Base-by-base conservation (phyloP, 73 alveolate genomes). In the Tetrahymena elliotti region DNA sequence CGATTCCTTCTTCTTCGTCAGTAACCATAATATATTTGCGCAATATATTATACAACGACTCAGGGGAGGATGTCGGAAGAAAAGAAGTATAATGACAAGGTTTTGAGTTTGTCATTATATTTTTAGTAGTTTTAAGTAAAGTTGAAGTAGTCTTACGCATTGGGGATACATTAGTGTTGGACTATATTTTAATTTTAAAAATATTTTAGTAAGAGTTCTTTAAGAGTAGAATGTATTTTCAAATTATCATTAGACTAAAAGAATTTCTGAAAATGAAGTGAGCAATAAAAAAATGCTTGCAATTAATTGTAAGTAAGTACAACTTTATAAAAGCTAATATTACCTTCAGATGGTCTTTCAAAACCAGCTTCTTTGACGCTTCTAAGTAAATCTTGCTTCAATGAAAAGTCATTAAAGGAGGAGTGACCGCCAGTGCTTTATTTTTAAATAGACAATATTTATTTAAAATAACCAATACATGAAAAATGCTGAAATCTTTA, bases 311-410 rank as follows among this genome's bases (percentile, higher is more conserved):
- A 18, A 47, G 20, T 15, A 47, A 7, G 20, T 12, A 9, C 82
- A 38, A 84, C 38, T 38, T 36, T 6, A 31, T 33, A 35, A 38
- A 93, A 93, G 82, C 18, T n/a, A 9, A 6, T 52, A 20, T 33
- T 94, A 94, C 96, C 96, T 84, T 94, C 93, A 18, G 96, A 84
- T 15, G 96, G 96, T 52, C 93, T 94, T 83, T 94, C 96, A 52
- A 94, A 94, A 35, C 96, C 96, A 35, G 96, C 96, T 38, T 94
- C 96, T 84, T 94, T 94, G 34, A 94, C 96, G 33, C 95, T 94
- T 84, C 96, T 38, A 36, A 94, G 83, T 92, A 94, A 82, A 84
- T 94, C 96, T 35, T 94, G 93, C 83, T 88, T 94, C 93, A 94
- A 92, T 22, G 95, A 94, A 92, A 94, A 94, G 38, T 94, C 94